phyloP scores from a whole-genome alignment of 257 asterid species.

The Nicotiana undulata region DNA sequence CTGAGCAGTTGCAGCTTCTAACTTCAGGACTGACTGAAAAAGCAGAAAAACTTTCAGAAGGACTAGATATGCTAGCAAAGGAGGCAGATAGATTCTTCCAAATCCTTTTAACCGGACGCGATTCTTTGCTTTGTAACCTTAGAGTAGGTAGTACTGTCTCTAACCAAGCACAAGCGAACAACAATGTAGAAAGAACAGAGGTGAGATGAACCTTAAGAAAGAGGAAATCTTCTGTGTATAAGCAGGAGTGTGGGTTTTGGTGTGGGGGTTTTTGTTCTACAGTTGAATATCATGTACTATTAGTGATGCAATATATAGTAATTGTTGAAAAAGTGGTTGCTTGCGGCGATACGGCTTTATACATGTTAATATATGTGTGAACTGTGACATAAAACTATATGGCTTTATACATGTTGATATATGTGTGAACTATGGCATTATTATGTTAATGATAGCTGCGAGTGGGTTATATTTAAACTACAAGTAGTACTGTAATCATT shows the following conservation, averaged over 20 bases:
- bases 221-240: constrained; percentile 14
- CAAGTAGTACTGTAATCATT: too few species aligned
- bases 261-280: constrained; percentile 10
- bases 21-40: constrained; percentile 33
- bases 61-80: constrained; percentile 61
- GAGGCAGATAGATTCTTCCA: constrained; percentile 72
- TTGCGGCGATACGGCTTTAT: neutral
- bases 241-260: constrained; percentile 10
- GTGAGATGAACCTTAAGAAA: constrained; percentile 34
- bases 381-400: too few species aligned
- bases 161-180: constrained; percentile 13
- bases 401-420: neutral
- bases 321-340: neutral
- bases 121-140: constrained; percentile 72
- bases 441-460: too few species aligned
- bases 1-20: constrained; percentile 21
- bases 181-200: constrained; percentile 27
- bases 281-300: constrained; percentile 6
- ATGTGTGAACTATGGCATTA: neutral
- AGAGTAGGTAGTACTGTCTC: constrained; percentile 36
- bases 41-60: constrained; percentile 45
- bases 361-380: neutral
- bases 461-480: too few species aligned
- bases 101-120: constrained; percentile 65
- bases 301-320: neutral